Evolutionary conservation across 495 filamentous ascomycete species (phyloP).

Genomic region (Hypoxylon fuscum): DNA sequence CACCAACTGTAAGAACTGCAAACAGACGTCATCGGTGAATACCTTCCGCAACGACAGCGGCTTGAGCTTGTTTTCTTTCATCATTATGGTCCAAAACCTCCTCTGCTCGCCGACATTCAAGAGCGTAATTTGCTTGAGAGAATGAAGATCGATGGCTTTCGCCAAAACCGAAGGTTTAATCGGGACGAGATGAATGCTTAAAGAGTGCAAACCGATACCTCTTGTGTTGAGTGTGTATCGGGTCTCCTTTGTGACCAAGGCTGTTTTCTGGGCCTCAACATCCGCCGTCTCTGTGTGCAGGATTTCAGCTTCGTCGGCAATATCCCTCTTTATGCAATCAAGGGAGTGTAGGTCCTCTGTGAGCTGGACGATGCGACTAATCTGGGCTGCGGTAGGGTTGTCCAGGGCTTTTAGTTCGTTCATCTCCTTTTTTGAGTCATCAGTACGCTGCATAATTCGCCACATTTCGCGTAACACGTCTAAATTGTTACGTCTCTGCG

Average conservation of each 20-base stretch:
- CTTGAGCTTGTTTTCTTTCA: constrained; percentile 57
- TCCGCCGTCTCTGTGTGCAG: neutral
- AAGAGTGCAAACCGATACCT: constrained; percentile 60
- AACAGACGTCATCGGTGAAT: constrained; percentile 67
- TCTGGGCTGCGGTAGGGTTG: too few relatives aligned
- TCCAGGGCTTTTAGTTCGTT: too few relatives aligned
- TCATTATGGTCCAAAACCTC: constrained; percentile 63
- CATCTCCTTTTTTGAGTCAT: too few relatives aligned
- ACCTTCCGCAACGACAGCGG: constrained; percentile 63
- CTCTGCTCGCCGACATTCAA: constrained; percentile 69
- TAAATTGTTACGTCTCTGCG: too few relatives aligned
- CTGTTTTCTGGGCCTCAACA: constrained; percentile 5
- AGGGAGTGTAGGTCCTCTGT: too few relatives aligned
- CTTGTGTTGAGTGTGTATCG: constrained; percentile 64
- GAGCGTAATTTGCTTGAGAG: constrained; percentile 62
- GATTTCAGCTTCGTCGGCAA: too few relatives aligned
- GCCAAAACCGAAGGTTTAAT: constrained; percentile 62
- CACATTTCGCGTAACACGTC: too few relatives aligned
- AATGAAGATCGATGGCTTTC: constrained; percentile 60
- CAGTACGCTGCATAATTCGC: too few relatives aligned
- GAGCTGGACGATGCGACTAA: too few relatives aligned
- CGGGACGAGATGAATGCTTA: constrained; percentile 66
- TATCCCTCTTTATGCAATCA: too few relatives aligned
- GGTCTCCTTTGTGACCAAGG: constrained; percentile 43
- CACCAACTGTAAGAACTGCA: constrained; percentile 59